Conservation (phyloP, 257 asterid species). For the Datura wrightii region DNA sequence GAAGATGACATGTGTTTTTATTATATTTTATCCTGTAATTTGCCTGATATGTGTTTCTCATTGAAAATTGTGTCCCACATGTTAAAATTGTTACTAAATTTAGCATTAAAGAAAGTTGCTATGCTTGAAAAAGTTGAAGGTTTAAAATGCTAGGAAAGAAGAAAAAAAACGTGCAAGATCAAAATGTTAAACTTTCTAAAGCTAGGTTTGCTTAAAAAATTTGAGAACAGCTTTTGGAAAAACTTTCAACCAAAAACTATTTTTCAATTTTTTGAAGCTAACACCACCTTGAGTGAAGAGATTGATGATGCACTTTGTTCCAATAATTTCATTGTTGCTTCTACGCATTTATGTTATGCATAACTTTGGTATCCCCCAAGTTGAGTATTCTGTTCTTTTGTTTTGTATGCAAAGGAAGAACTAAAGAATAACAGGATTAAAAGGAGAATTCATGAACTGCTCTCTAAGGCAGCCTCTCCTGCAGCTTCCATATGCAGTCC, state of each 20-base stretch:
- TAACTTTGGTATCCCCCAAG: not conserved
- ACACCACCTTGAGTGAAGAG: not conserved
- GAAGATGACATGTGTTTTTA: not conserved
- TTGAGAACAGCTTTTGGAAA: not conserved
- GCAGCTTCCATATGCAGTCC: constrained; percentile 44
- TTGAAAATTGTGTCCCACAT: not conserved
- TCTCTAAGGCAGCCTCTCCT: constrained; percentile 68
- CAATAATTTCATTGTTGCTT: not conserved
- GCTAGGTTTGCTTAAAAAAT: not conserved
- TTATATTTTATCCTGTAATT: not conserved
- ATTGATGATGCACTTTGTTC: not conserved
- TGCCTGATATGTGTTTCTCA: not conserved
- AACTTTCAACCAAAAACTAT: not conserved
- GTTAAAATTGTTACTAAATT: not conserved
- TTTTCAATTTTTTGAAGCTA: not conserved
- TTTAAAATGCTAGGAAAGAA: not conserved
- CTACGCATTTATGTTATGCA: not conserved
- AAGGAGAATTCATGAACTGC: constrained; percentile 84
- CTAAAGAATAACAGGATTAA: constrained; percentile 83
- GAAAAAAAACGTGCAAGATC: not conserved
- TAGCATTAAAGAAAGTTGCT: not conserved
- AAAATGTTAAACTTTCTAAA: constrained; percentile 2
- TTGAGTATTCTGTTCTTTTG: not conserved
- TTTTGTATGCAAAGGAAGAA: constrained; percentile 60
- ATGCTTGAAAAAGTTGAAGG: not conserved